A percentile compares a stretch with the other conserved stretches of the same genome.
These are phyloP conservation scores for Clathrospora elynae DNA, from an alignment of 2,329 filamentous ascomycete genomes.

Conservation along the genomic window DNA sequence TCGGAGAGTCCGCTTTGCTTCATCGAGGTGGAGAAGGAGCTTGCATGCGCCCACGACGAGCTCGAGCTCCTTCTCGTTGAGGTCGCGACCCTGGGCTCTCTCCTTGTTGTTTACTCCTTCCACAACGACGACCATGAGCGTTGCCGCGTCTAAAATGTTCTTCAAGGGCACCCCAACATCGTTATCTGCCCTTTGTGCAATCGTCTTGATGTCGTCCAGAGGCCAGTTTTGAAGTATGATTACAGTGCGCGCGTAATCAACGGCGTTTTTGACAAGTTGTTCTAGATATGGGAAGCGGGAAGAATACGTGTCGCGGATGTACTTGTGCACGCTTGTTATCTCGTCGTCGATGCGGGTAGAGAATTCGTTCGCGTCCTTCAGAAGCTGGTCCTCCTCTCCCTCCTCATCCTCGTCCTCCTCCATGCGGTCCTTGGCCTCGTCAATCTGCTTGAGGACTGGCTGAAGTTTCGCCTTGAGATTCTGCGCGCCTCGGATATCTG, in stretches of 20 bases:
- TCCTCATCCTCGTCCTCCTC: conserved; percentile 73
- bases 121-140: conserved; percentile 92
- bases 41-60: conserved; percentile 78
- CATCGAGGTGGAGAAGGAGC: conserved; percentile 85
- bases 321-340: conserved; percentile 92
- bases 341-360: conserved; percentile 94
- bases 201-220: conserved; percentile 81
- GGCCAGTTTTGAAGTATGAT: conserved; percentile 91
- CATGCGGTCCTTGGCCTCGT: conserved; percentile 64
- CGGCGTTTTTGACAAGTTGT: conserved; percentile 82
- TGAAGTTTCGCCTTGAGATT: conserved; percentile 80
- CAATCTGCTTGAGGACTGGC: conserved; percentile 72
- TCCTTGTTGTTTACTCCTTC: conserved; percentile 96
- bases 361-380: conserved; percentile 85
- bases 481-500: conserved; percentile 78
- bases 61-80: conserved; percentile 75
- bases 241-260: conserved; percentile 98
- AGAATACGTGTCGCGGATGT: conserved; percentile 94
- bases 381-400: conserved; percentile 85
- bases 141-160: conserved; percentile 82
- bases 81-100: conserved; percentile 77
- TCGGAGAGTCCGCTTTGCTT: conserved; percentile 82
- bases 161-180: conserved; percentile 75
- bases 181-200: conserved; percentile 79
- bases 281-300: conserved; percentile 92